phyloP scores from a whole-genome alignment of 1,139 yeast genomes.

The Trichomonascaceae sp. region DNA sequence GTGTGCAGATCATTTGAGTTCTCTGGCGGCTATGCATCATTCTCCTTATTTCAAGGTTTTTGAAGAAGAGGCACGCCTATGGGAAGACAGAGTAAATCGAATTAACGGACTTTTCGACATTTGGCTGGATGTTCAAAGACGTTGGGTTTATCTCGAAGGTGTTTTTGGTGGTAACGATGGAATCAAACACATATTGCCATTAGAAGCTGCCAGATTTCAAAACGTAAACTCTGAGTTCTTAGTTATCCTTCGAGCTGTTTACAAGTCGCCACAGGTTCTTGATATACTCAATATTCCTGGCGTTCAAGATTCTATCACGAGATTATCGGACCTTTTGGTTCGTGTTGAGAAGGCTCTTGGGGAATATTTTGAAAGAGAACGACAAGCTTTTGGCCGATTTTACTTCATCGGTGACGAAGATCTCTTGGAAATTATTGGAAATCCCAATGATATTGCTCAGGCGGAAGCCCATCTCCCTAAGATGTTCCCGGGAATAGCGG shows the following conservation, averaged over 20 bases:
- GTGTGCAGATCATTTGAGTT: slow-evolving; percentile 55
- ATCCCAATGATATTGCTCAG: slow-evolving; percentile 43
- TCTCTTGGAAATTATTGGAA: slow-evolving; percentile 73
- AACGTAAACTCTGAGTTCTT: slow-evolving; percentile 59
- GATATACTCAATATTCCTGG: slow-evolving; percentile 55
- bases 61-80: slow-evolving; percentile 49
- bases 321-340: slow-evolving; percentile 49
- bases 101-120: slow-evolving; percentile 51
- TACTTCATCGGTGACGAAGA: slow-evolving; percentile 91
- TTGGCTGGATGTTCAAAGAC: slow-evolving; percentile 85
- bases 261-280: slow-evolving; percentile 47
- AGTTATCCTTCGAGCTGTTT: slow-evolving; percentile 45
- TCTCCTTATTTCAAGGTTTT: slow-evolving; percentile 61
- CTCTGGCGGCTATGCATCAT: slow-evolving; percentile 63
- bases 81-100: slow-evolving; percentile 53
- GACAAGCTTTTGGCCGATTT: slow-evolving; percentile 73
- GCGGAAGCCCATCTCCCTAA: slow-evolving; percentile 61
- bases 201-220: slow-evolving; percentile 63
- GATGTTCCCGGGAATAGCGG: slow-evolving; percentile 63
- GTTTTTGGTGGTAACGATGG: slow-evolving; percentile 47
- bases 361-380: slow-evolving; percentile 74
- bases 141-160: slow-evolving; percentile 83
- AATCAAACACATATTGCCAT: slow-evolving; percentile 57
- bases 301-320: slow-evolving; percentile 43
- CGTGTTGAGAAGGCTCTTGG: slow-evolving; percentile 62